Evolutionary conservation across 164 flowering plant genomes (phyloP).

Genomic region (Nymphaea colorata): DNA sequence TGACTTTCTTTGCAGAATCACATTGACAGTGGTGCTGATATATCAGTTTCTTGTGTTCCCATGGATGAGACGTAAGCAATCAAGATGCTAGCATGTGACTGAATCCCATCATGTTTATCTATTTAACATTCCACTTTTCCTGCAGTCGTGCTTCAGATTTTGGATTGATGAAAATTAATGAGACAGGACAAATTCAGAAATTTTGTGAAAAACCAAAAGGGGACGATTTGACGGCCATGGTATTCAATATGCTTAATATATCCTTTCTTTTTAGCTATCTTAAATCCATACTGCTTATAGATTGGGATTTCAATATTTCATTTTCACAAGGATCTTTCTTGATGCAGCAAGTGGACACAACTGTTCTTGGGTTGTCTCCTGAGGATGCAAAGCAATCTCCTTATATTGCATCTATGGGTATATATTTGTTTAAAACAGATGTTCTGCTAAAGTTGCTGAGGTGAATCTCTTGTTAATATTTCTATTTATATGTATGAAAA

Average conservation of each 20-base stretch:
- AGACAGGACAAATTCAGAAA: conserved; percentile 43
- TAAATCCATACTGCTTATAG: background rate
- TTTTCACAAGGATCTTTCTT: background rate
- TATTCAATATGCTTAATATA: conserved; percentile 10
- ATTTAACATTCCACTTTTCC: background rate
- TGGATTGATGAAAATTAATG: conserved; percentile 78
- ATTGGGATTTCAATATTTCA: background rate
- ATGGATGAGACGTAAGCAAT: conserved; percentile 55
- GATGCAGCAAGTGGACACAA: conserved; percentile 70
- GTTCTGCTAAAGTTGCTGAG: conserved; percentile 54
- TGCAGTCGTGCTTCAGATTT: conserved; percentile 81
- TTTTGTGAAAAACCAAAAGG: conserved; percentile 86
- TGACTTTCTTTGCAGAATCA: conserved; percentile 44
- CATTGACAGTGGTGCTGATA: conserved; percentile 65
- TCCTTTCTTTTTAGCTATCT: background rate
- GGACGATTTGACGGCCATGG: conserved; percentile 60
- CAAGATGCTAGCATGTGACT: background rate
- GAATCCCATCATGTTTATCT: background rate
- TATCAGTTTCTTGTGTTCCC: conserved; percentile 71
- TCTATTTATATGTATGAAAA: too few relatives aligned
- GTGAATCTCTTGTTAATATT: conserved; percentile 1
- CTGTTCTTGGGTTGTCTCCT: conserved; percentile 53
- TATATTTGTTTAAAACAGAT: conserved; percentile 71
- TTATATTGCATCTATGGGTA: conserved; percentile 94
- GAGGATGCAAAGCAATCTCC: conserved; percentile 43